phyloP scores from a whole-genome alignment of 352 stramenopile genomes.

The Phytophthora pini region DNA sequence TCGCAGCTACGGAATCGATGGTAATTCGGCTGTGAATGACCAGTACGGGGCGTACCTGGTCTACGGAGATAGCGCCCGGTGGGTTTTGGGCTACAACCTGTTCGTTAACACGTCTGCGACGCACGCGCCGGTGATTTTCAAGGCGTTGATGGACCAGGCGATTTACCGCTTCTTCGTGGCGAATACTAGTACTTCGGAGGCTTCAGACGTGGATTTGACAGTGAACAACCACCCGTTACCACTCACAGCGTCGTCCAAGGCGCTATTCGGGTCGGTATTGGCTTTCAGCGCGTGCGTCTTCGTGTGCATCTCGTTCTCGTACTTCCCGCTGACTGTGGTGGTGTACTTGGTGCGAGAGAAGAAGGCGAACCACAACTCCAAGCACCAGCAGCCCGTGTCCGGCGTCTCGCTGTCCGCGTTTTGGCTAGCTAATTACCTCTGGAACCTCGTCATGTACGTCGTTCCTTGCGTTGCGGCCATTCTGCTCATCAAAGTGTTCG shows the following conservation, averaged over 20 bases:
- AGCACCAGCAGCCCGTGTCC: constrained; percentile 95
- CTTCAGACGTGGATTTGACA: no score
- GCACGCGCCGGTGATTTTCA: no score
- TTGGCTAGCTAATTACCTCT: constrained; percentile 59
- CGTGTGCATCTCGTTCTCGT: constrained; percentile 90
- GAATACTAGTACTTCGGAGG: no score
- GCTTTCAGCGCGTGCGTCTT: constrained; percentile 52
- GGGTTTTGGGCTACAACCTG: no score
- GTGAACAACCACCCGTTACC: no score
- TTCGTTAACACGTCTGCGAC: no score
- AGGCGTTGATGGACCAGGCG: no score
- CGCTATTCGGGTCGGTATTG: constrained; percentile 57
- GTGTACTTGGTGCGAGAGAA: constrained; percentile 75
- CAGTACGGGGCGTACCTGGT: no score
- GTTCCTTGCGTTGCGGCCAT: constrained; percentile 46
- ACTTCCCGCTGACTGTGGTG: constrained; percentile 88
- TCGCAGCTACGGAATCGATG: no score
- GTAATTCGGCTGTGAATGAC: no score
- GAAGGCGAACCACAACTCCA: constrained; percentile 91
- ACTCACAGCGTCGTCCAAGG: constrained; percentile 10
- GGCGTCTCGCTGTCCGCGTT: constrained; percentile 77
- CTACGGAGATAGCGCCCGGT: no score
- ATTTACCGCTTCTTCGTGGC: no score
- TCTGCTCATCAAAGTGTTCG: constrained; percentile 49
- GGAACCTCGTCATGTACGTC: constrained; percentile 81